Evolutionary conservation across 495 filamentous ascomycete genomes (phyloP).

Genomic region (Podospora fimiseda): DNA sequence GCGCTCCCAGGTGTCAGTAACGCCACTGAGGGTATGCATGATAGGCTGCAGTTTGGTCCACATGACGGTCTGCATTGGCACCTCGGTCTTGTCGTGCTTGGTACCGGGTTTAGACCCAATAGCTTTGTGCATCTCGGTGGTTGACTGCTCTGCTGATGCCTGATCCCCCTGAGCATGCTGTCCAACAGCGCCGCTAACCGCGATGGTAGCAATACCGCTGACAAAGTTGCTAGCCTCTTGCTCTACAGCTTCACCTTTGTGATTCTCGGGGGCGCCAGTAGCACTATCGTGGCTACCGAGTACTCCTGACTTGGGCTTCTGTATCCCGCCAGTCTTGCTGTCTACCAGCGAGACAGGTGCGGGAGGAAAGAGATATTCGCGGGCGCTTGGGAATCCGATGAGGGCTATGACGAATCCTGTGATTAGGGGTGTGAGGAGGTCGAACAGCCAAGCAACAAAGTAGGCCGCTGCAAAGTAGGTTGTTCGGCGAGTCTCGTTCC

Average conservation of each 20-base stretch:
- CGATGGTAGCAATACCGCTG: constrained; percentile 66
- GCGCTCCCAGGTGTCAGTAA: constrained; percentile 73
- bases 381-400: constrained; percentile 59
- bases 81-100: constrained; percentile 74
- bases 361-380: constrained; percentile 65
- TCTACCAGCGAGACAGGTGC: constrained; percentile 62
- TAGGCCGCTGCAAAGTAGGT: constrained; percentile 62
- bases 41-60: constrained; percentile 66
- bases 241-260: constrained; percentile 83
- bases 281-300: constrained; percentile 71
- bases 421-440: constrained; percentile 63
- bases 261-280: constrained; percentile 76
- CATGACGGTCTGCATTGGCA: constrained; percentile 73
- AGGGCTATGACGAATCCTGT: constrained; percentile 53
- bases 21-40: constrained; percentile 69
- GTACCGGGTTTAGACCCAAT: constrained; percentile 41
- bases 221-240: constrained; percentile 79
- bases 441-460: constrained; percentile 64
- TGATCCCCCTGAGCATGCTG: constrained; percentile 55
- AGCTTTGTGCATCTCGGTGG: constrained; percentile 45
- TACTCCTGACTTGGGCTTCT: constrained; percentile 63
- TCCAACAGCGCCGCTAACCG: constrained; percentile 67
- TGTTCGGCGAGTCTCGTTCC: constrained; percentile 67
- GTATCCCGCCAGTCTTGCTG: constrained; percentile 54
- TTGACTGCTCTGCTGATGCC: constrained; percentile 37